phyloP scores from a whole-genome alignment of 2,329 filamentous ascomycete genomes.

The Furcasterigmium sp. region DNA sequence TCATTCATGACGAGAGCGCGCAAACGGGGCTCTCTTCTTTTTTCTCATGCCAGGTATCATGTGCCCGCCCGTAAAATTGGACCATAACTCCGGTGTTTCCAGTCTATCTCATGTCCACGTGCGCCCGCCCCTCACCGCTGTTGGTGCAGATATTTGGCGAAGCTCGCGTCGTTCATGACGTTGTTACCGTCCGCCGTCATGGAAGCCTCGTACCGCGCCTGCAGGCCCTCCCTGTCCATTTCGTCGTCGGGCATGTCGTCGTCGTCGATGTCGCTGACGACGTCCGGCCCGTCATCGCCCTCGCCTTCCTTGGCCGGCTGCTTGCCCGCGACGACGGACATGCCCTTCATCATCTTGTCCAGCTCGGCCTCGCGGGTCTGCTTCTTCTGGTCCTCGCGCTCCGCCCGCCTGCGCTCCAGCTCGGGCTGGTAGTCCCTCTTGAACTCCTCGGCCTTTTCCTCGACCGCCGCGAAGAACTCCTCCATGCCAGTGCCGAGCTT shows the following conservation, averaged over 20 bases:
- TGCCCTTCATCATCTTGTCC: slow-evolving; percentile 90
- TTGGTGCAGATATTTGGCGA: slow-evolving; percentile 52
- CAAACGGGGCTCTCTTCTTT: no score
- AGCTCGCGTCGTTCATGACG: slow-evolving; percentile 51
- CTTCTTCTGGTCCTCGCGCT: slow-evolving; percentile 72
- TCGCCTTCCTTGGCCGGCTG: slow-evolving; percentile 28
- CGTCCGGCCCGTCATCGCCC: slow-evolving; percentile 42
- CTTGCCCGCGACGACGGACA: slow-evolving; percentile 45
- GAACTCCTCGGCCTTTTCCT: slow-evolving; percentile 84
- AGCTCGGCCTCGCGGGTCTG: slow-evolving; percentile 73
- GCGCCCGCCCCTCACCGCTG: background rate
- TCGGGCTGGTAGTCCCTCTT: slow-evolving; percentile 87
- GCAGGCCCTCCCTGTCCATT: slow-evolving; percentile 59
- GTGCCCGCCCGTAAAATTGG: no score
- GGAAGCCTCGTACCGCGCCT: slow-evolving; percentile 72
- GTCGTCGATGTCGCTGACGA: slow-evolving; percentile 54
- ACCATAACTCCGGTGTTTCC: background rate
- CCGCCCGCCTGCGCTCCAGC: slow-evolving; percentile 69
- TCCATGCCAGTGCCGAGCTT: slow-evolving; percentile 90
- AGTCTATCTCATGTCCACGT: background rate
- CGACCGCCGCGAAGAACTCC: slow-evolving; percentile 87
- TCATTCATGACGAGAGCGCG: background rate
- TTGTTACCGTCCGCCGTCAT: slow-evolving; percentile 54
- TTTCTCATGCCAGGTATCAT: background rate
- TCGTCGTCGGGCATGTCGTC: slow-evolving; percentile 56